Evolutionary conservation across 1,284 basidiomycete species (phyloP).

Genomic region (Ganoderma boninense): DNA sequence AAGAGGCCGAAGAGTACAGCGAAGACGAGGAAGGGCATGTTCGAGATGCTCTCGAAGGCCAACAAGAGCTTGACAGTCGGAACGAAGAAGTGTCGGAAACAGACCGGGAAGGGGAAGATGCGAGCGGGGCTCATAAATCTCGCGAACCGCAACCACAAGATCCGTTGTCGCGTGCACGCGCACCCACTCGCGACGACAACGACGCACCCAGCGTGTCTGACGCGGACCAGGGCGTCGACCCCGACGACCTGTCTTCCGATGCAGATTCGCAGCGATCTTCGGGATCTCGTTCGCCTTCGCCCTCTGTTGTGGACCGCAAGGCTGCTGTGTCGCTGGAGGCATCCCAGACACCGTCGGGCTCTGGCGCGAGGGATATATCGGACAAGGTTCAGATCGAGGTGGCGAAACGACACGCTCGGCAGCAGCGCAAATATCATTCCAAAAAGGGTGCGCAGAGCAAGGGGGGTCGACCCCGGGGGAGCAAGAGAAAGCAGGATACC

Average conservation of each 20-base stretch:
- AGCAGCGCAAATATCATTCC: slow-evolving; percentile 78
- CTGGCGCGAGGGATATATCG: slow-evolving; percentile 47
- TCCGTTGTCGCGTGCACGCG: slow-evolving; percentile 11
- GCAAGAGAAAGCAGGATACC: slow-evolving; percentile 84
- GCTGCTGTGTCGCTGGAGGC: slow-evolving; percentile 33
- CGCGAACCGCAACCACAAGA: slow-evolving; percentile 24
- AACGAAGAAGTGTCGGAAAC: slow-evolving; percentile 39
- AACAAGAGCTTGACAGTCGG: neutral
- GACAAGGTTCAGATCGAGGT: slow-evolving; percentile 73
- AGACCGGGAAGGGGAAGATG: slow-evolving; percentile 35
- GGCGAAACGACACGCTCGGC: slow-evolving; percentile 64
- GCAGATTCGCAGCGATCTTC: slow-evolving; percentile 31
- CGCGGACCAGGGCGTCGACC: slow-evolving; percentile 18
- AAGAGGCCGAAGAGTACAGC: slow-evolving; percentile 38
- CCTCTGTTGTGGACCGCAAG: slow-evolving; percentile 33
- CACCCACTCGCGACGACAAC: slow-evolving; percentile 14
- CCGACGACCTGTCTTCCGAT: slow-evolving; percentile 28
- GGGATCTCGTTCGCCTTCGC: slow-evolving; percentile 34
- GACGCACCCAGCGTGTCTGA: slow-evolving; percentile 11
- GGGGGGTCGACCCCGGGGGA: slow-evolving; percentile 80
- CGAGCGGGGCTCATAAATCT: slow-evolving; percentile 33
- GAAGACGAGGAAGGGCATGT: slow-evolving; percentile 40
- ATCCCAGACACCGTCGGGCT: slow-evolving; percentile 9
- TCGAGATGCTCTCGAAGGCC: slow-evolving; percentile 4
- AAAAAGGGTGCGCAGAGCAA: slow-evolving; percentile 65